These are phyloP conservation scores for Colletotrichum caudatum DNA, from an alignment of 2,329 filamentous ascomycete species.

Conservation along the genomic window DNA sequence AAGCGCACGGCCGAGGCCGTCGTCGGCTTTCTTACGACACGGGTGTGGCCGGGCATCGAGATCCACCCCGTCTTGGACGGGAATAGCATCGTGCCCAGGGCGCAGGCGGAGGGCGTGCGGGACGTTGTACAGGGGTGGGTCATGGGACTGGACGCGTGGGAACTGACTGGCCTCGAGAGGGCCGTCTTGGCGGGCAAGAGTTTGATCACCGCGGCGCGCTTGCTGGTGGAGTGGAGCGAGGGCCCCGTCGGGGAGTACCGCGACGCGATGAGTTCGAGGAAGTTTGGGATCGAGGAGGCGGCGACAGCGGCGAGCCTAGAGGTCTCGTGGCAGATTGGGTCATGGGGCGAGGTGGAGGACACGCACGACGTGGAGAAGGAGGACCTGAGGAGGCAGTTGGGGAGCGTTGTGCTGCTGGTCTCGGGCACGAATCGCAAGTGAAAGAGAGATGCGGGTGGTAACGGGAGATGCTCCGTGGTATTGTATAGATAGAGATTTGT, in stretches of 20 bases:
- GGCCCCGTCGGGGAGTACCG: slow-evolving; percentile 61
- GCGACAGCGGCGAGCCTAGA: slow-evolving; percentile 83
- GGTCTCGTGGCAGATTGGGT: slow-evolving; percentile 87
- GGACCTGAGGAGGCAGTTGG: slow-evolving; percentile 87
- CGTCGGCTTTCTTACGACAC: slow-evolving; percentile 75
- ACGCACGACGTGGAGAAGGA: slow-evolving; percentile 97
- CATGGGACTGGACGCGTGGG: slow-evolving; percentile 76
- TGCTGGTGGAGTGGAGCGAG: slow-evolving; percentile 90
- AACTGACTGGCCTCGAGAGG: slow-evolving; percentile 88
- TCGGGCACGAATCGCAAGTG: slow-evolving; percentile 62
- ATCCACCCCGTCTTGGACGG: slow-evolving; percentile 85
- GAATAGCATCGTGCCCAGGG: slow-evolving; percentile 79
- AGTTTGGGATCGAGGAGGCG: slow-evolving; percentile 87
- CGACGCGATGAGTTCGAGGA: slow-evolving; percentile 46
- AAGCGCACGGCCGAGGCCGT: slow-evolving; percentile 76
- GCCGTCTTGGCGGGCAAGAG: slow-evolving; percentile 89
- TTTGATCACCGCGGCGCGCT: slow-evolving; percentile 78
- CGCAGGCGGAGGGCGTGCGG: slow-evolving; percentile 79
- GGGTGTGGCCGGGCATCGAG: slow-evolving; percentile 86
- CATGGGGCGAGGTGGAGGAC: slow-evolving; percentile 98
- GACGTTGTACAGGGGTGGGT: slow-evolving; percentile 86
- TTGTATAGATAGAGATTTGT: slow-evolving; percentile 16
- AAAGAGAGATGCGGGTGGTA: not conserved
- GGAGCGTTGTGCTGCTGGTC: slow-evolving; percentile 86
- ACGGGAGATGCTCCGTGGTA: not conserved